Evolutionary conservation across 306 rosid species (phyloP).

Genomic region (Trifolium dubium): DNA sequence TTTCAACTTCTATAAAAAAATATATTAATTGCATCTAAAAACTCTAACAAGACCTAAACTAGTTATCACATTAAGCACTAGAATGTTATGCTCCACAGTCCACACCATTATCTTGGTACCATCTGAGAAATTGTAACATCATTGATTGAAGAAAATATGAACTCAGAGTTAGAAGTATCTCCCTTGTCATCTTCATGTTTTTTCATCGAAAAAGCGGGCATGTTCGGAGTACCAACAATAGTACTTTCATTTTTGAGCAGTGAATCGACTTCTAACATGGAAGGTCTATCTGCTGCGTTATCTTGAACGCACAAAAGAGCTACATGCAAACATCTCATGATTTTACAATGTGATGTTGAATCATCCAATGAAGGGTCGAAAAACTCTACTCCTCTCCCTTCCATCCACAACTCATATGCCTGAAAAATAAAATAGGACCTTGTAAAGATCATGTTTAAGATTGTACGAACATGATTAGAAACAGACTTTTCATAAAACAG

Average conservation of each 20-base stretch:
- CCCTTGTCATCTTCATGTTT: conserved; percentile 17
- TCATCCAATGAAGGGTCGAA: conserved; percentile 61
- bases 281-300: conserved; percentile 59
- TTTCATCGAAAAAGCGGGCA: conserved; percentile 51
- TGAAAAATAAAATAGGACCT: conserved; percentile 15
- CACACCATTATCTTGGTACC: conserved; percentile 43
- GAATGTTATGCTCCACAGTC: background rate
- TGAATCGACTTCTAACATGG: conserved; percentile 65
- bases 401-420: conserved; percentile 69
- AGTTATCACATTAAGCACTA: too few species aligned
- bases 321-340: conserved; percentile 66
- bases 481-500: background rate
- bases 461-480: background rate
- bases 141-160: conserved; percentile 42
- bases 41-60: background rate
- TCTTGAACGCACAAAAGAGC: conserved; percentile 72
- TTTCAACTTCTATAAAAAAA: too few species aligned
- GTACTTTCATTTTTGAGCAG: conserved; percentile 55
- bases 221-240: conserved; percentile 46
- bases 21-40: too few species aligned
- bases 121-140: conserved; percentile 55
- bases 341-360: conserved; percentile 48
- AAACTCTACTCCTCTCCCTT: conserved; percentile 54
- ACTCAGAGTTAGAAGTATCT: conserved; percentile 13
- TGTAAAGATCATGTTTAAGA: background rate